Base-by-base conservation (phyloP, 2,329 filamentous ascomycete genomes). In the Calonectria hawksworthii region DNA sequence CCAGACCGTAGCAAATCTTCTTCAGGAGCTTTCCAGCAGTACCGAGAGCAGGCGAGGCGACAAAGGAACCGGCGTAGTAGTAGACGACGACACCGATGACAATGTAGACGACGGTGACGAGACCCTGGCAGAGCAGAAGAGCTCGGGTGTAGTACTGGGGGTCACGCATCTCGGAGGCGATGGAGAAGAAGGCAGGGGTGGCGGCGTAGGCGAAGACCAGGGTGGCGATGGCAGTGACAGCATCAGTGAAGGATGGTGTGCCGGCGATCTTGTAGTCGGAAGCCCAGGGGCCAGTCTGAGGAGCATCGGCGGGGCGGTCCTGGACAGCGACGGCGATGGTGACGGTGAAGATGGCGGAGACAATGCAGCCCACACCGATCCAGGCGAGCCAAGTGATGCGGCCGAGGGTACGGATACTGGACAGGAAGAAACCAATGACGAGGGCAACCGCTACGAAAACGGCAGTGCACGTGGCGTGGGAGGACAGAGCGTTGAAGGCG, bases 271-370 rank as follows among this genome's bases (percentile, higher is more conserved):
- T 63, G 56, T 63, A 63, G 56, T 63, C 56, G 14, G 56, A 63
- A 18, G n/a, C 3, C 56, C 56, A 63, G 23, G 23, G 14, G 16
- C 56, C 56, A 23, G 56, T 63, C 36, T 63, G 34, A 3, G 56
- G 56, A 4, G 56, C 56, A 38, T 63, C 56, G 23, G 56, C 56
- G 18, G 68, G 68, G 34, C 68, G 68, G 44, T 70, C 68, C 41
- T 70, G 68, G 28, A 70, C 30, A n/a, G 41, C 41, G 44, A 70
- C 68, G 13, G 68, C 68, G 14, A 70, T 63, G 56, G 56, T 63
- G 36, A 63, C 34, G 36, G 56, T 63, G 34, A 63, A 63, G 56
- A 63, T 63, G 56, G 56, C 56, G 36, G 56, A 21, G 14, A 63
- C 56, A 41, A 63, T 63, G 56, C 34, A 41, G 56, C 56, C 56